Conservation (phyloP, 2,329 filamentous ascomycete genomes). For the Aspergillus sp. region DNA sequence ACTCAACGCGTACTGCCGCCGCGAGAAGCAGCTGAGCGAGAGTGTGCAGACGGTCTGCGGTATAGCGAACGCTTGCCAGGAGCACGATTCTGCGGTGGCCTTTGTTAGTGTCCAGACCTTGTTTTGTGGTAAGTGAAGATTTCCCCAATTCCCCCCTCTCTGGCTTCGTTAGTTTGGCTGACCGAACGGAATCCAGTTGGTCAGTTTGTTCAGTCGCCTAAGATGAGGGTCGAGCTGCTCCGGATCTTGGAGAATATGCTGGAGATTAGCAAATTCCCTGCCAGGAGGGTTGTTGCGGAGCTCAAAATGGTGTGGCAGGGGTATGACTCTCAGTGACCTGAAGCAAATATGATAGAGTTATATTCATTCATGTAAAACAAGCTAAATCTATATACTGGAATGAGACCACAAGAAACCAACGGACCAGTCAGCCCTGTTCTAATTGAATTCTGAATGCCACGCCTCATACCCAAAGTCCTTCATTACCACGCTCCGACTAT, state of each 20-base stretch:
- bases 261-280: conserved; percentile 16
- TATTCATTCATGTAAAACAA: background rate
- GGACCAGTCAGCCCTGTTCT: too few species aligned
- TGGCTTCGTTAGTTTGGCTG: background rate
- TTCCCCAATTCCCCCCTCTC: background rate
- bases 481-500: conserved; percentile 35
- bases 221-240: conserved; percentile 13
- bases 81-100: conserved; percentile 18
- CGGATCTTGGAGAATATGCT: conserved; percentile 14
- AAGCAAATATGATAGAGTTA: too few species aligned
- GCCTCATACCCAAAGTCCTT: background rate
- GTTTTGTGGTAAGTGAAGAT: conserved; percentile 14
- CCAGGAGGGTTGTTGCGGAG: conserved; percentile 11
- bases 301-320: conserved; percentile 23
- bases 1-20: conserved; percentile 43
- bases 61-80: conserved; percentile 16
- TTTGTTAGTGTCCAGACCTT: conserved; percentile 25
- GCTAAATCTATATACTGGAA: too few species aligned
- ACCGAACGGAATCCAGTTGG: conserved; percentile 4
- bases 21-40: conserved; percentile 17
- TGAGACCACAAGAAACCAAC: too few species aligned
- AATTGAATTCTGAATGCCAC: background rate
- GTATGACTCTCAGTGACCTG: too few species aligned
- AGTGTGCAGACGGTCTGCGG: conserved; percentile 17
- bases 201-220: conserved; percentile 15